A percentile compares a stretch with the other conserved stretches of the same genome.
Conservation (phyloP, 352 stramenopile genomes). For the Globisporangium heterothallicum region DNA sequence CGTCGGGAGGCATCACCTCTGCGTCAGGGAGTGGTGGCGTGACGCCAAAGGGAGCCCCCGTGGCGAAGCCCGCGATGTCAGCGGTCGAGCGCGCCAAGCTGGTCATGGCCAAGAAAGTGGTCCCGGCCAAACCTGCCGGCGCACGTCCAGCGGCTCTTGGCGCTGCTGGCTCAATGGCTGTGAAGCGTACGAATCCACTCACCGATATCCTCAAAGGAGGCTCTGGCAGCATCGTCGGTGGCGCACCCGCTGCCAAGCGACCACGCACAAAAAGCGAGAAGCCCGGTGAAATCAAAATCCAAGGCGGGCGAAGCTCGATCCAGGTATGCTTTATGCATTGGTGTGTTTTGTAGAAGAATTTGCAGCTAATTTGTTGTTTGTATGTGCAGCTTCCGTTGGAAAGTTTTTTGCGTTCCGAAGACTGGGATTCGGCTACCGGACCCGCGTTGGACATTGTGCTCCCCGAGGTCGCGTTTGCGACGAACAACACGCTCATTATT, state of each 20-base stretch:
- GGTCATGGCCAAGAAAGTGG: conserved; percentile 71
- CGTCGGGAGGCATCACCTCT: conserved; percentile 6
- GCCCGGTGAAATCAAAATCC: conserved; percentile 71
- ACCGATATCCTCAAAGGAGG: conserved; percentile 72
- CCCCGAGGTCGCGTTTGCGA: conserved; percentile 68
- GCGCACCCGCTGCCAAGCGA: conserved; percentile 55
- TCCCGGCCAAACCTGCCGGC: conserved; percentile 16
- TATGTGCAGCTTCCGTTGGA: conserved; percentile 45
- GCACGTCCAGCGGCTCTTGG: not conserved
- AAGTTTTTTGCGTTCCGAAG: conserved; percentile 67
- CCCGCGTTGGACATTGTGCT: conserved; percentile 61
- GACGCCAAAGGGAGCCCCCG: conserved; percentile 4
- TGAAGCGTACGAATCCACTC: conserved; percentile 73
- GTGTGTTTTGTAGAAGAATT: no score
- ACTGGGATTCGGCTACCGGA: conserved; percentile 71
- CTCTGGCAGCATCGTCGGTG: conserved; percentile 59
- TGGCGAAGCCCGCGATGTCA: conserved; percentile 37
- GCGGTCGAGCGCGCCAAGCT: conserved; percentile 70
- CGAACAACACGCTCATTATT: conserved; percentile 84
- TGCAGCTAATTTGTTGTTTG: not conserved
- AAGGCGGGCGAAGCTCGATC: conserved; percentile 67
- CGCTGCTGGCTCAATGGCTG: conserved; percentile 17
- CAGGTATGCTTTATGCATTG: conserved; percentile 21
- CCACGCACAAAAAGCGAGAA: conserved; percentile 64
- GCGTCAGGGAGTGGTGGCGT: not conserved